Conservation (phyloP, 2,329 filamentous ascomycete genomes). For the Grosmannia huntii region DNA sequence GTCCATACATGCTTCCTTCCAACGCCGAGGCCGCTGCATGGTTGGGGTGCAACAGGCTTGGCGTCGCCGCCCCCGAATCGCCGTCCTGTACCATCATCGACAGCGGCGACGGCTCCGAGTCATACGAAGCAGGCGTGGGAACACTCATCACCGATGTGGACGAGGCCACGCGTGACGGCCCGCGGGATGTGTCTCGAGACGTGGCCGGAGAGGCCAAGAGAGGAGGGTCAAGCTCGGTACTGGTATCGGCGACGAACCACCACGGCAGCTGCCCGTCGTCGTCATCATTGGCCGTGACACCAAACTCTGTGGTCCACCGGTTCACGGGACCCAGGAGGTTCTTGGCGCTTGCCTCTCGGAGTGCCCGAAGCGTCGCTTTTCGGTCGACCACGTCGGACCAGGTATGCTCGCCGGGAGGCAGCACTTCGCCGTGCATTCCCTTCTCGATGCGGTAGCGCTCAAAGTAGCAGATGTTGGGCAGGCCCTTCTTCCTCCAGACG, state of each 20-base stretch:
- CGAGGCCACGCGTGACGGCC: constrained; percentile 35
- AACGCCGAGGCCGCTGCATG: constrained; percentile 32
- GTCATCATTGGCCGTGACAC: constrained; percentile 42
- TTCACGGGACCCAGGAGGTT: constrained; percentile 42
- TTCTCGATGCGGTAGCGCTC: constrained; percentile 72
- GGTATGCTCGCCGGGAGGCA: constrained; percentile 45
- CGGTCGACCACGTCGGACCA: constrained; percentile 47
- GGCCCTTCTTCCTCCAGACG: constrained; percentile 80
- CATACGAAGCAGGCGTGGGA: constrained; percentile 20
- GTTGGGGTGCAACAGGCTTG: constrained; percentile 32
- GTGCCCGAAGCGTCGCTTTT: constrained; percentile 42
- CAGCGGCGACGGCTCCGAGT: constrained; percentile 20
- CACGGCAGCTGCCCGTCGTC: constrained; percentile 25
- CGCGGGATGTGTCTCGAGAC: constrained; percentile 27
- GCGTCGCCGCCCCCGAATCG: constrained; percentile 35
- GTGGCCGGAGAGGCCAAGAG: constrained; percentile 18
- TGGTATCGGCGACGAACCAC: constrained; percentile 17
- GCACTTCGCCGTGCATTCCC: constrained; percentile 49
- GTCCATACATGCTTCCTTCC: constrained; percentile 66
- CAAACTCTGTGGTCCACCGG: constrained; percentile 78
- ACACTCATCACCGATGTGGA: constrained; percentile 25
- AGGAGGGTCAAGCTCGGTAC: background rate
- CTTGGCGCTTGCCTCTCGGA: constrained; percentile 37
- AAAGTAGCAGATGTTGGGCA: constrained; percentile 68
- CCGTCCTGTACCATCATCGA: constrained; percentile 11